A percentile compares a stretch with the other conserved stretches of the same genome.
phyloP scores from a whole-genome alignment of 2,329 filamentous ascomycete genomes.

The Cladosporium sp. region DNA sequence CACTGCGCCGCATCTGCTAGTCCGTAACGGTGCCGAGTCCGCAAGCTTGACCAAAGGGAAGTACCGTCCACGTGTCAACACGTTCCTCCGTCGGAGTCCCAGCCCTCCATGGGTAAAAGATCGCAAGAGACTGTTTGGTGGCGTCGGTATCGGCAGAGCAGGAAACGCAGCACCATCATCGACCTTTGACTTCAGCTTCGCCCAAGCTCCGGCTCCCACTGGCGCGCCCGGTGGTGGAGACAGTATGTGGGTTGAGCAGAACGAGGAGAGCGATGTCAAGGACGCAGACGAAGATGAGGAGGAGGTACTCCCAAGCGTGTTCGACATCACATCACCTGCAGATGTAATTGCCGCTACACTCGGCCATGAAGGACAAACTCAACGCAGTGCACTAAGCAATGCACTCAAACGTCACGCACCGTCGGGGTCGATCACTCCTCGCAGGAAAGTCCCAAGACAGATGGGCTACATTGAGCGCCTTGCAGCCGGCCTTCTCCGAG shows the following conservation, averaged over 20 bases:
- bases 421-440: not conserved
- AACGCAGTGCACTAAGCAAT: not conserved
- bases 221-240: not conserved
- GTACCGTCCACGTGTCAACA: conserved; percentile 21
- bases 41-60: conserved; percentile 17
- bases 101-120: conserved; percentile 19
- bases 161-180: not conserved
- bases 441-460: not conserved
- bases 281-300: not conserved
- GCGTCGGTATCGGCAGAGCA: conserved; percentile 11
- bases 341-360: not conserved
- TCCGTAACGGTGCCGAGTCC: conserved; percentile 31
- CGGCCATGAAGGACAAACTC: not conserved
- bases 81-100: conserved; percentile 18
- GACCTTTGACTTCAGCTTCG: conserved; percentile 14
- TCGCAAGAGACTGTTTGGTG: conserved; percentile 17
- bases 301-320: not conserved
- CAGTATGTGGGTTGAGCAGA: conserved; percentile 19
- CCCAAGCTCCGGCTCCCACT: not conserved
- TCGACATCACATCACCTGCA: not conserved
- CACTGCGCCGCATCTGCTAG: conserved; percentile 31
- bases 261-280: not conserved
- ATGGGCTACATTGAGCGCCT: conserved; percentile 18
- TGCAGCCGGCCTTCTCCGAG: not conserved
- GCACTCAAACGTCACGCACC: conserved; percentile 2